Conservation (phyloP, 192 early-diverging fungal species). For the Coemansia sp. region DNA sequence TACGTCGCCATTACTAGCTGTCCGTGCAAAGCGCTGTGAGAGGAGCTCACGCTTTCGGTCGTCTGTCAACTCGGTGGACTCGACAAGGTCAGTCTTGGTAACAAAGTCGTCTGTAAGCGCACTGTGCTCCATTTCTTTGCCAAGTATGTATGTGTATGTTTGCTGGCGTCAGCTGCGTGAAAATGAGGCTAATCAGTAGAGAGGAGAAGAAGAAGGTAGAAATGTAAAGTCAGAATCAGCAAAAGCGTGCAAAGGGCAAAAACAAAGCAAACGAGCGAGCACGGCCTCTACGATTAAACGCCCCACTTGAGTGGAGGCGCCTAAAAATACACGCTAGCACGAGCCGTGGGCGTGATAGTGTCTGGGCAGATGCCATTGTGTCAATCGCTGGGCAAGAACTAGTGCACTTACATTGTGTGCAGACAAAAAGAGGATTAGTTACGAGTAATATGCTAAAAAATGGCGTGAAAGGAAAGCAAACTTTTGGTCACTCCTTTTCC, state of each 20-base stretch:
- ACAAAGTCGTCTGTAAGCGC: slow-evolving; percentile 30
- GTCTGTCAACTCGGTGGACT: slow-evolving; percentile 39
- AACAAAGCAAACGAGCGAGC: neutral
- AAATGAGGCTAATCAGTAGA: neutral
- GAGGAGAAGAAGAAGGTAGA: neutral
- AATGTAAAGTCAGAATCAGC: neutral
- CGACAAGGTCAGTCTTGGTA: slow-evolving; percentile 39
- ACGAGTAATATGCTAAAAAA: slow-evolving; percentile 10
- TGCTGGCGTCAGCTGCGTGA: slow-evolving; percentile 2
- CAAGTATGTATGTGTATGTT: neutral
- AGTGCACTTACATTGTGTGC: slow-evolving; percentile 9
- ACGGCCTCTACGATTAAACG: neutral
- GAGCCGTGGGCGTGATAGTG: slow-evolving; percentile 1
- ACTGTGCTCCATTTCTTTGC: slow-evolving; percentile 21
- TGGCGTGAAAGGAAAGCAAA: slow-evolving; percentile 7
- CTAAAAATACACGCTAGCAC: slow-evolving; percentile 7
- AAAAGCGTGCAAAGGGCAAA: slow-evolving; percentile 4
- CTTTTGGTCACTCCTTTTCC: neutral
- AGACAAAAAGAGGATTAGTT: neutral
- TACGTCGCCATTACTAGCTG: slow-evolving; percentile 73
- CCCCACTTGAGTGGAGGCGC: neutral
- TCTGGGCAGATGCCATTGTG: neutral
- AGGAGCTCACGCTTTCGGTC: slow-evolving; percentile 60
- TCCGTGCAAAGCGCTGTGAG: slow-evolving; percentile 65
- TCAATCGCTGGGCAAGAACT: slow-evolving; percentile 2